Evolutionary conservation across 352 stramenopile genomes (phyloP), one percentile per base, ranked within the genome.

Genomic region (Phytophthora agathidicida): DNA sequence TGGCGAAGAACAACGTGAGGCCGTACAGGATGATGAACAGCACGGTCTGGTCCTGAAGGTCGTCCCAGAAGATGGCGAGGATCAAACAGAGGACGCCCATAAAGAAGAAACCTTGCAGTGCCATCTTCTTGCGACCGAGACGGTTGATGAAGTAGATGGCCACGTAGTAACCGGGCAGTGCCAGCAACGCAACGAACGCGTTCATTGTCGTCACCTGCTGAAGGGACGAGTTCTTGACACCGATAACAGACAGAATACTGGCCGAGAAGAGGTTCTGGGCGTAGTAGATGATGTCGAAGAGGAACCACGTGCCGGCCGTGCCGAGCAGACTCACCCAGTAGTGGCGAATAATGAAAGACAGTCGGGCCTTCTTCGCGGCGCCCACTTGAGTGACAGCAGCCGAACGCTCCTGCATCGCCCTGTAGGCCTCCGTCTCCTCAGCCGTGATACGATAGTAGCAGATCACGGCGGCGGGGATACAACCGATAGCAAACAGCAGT

Each of bases 211-310:
- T 88, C 20, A 87, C 71, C 3, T 71, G 26, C 32, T 84, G 69
- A 36, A 93, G 60, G 3, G 77, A 83, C 2, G 66, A 11, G 39
- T 88, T 58, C 0, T 68, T 19, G n/a, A 87, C 66, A 14, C 80
- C 80, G 7, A 91, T 61, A 13, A 90, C 77, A 0, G 66, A 71
- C 27, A 91, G 32, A 27, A 93, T 89, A 27, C 70, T 86, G 11
- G 80, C 80, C 9, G 80, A 89, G 58, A 93, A 94, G 8, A 94
- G 60, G 42, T 88, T 89, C 56, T 91, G 80, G 2, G 83, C 78
- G 57, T 89, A 91, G 46, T 87, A 94, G 2, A 91, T 76, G 43
- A 96, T 87, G 54, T 94, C 87, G 55, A 94, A 93, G 9, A 94
- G 75, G 60, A 96, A 93, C 85, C 87, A 96, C 42, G 80, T 80